phyloP scores from a whole-genome alignment of 768 basidiomycete species.

The Calocybe cyanea region DNA sequence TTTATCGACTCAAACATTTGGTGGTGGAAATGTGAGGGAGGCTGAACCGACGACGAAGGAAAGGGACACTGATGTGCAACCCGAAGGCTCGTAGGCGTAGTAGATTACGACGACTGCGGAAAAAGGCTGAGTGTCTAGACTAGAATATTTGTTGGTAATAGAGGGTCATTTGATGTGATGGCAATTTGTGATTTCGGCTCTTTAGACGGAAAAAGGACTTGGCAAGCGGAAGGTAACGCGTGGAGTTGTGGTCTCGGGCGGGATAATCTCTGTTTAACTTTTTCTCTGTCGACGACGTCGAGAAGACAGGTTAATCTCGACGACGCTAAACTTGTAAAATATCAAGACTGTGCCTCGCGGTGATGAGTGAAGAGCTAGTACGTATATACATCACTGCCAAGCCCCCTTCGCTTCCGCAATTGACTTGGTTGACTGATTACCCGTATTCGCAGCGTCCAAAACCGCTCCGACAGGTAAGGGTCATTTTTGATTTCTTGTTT shows the following conservation, averaged over 20 bases:
- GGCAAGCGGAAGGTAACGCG: background rate
- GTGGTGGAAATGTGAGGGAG: conserved; percentile 13
- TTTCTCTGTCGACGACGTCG: background rate
- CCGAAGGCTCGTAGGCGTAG: too few relatives aligned
- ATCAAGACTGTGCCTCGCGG: background rate
- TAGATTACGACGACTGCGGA: too few relatives aligned
- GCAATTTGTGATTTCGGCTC: too few relatives aligned
- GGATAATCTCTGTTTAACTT: background rate
- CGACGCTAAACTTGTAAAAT: too few relatives aligned
- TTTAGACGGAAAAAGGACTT: too few relatives aligned
- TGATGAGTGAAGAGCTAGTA: conserved; percentile 9
- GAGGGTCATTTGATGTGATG: too few relatives aligned
- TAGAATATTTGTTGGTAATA: too few relatives aligned
- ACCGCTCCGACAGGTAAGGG: conserved; percentile 7
- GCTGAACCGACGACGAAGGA: too few relatives aligned
- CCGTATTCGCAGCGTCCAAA: conserved; percentile 5
- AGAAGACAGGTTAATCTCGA: background rate
- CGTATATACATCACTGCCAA: conserved; percentile 11
- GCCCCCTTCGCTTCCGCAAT: conserved; percentile 6
- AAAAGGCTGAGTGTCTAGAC: too few relatives aligned
- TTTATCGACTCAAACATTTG: conserved; percentile 10
- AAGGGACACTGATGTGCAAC: too few relatives aligned
- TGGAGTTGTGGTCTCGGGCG: background rate
- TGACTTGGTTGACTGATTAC: conserved; percentile 2
- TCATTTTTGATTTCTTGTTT: conserved; percentile 1